Evolutionary conservation across 2,329 filamentous ascomycete genomes (phyloP), one percentile per base, ranked within the genome.

Genomic region (Curvularia spicifera): DNA sequence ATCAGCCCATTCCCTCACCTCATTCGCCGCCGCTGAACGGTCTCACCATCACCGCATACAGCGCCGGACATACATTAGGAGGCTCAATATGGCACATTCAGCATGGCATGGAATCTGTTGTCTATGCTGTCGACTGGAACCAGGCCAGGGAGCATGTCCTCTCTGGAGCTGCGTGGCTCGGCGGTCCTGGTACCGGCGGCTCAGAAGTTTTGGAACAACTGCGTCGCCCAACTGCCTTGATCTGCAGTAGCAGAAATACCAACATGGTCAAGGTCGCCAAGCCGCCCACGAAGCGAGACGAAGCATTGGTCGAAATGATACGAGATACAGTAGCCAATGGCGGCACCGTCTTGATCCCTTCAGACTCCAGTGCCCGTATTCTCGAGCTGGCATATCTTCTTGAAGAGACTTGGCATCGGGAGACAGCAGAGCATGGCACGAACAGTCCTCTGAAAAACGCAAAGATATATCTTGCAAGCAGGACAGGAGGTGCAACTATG

Each of bases 41-140:
- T 4, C 85, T 99, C 18, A 97, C 92, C 2, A 91, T 99, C 65
- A 99, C 95, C 0, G 95, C 95, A 0, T 98, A 98, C 80, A 96
- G 96, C 78, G 93, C 95, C 7, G 95, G 95, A 63, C 94, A 97
- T 74, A 97, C 94, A 0, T 85, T 98, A 0, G 95, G 95, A 76
- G 95, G 95, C 55, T 98, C 95, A 24, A 97, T 99, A 81, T 99
- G 95, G 95, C 94, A 98, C 71, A 93, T 99, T 64, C 94, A 98
- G 71, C 93, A 98, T 80, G 93, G 93, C 0, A 85, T 97, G 73
- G 95, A 99, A 76, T 97, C 93, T 0, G 94, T 99, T 42, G 93
- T 99, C 1, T 98, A 99, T 71, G 94, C 95, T 0, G 91, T 97
- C 18, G 94, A 98, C 72, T 99, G 95, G 95, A 97, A 97, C 69